Evolutionary conservation across 1,284 basidiomycete genomes (phyloP).

Genomic region (Boletellus deceptivus): DNA sequence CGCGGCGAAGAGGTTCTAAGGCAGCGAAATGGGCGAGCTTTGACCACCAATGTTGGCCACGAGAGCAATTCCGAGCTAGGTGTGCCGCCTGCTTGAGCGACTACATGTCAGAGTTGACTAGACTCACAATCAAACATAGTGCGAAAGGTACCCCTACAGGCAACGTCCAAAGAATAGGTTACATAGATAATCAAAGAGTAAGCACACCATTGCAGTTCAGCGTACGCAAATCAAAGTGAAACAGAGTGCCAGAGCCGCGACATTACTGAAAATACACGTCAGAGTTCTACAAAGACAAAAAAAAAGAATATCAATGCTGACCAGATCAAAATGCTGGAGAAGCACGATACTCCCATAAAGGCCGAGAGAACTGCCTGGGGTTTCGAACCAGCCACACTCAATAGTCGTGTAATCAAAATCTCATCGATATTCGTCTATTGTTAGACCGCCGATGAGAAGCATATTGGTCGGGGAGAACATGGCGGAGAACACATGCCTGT

Average conservation of each 20-base stretch:
- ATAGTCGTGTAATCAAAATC: conserved; percentile 88
- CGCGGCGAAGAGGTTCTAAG: conserved; percentile 96
- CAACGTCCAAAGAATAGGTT: conserved; percentile 93
- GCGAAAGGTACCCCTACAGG: conserved; percentile 87
- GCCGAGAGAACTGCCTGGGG: conserved; percentile 88
- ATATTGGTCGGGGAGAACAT: conserved; percentile 95
- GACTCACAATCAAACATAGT: conserved; percentile 83
- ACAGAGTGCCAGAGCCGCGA: conserved; percentile 95
- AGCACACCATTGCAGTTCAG: conserved; percentile 7
- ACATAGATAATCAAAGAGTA: conserved; percentile 10
- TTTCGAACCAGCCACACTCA: conserved; percentile 86
- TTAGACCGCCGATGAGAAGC: conserved; percentile 97
- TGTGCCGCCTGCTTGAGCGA: conserved; percentile 3
- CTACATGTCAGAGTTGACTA: conserved; percentile 4
- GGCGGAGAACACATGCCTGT: conserved; percentile 69
- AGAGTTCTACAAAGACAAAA: conserved; percentile 17
- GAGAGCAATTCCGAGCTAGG: conserved; percentile 89
- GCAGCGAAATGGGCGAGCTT: conserved; percentile 91
- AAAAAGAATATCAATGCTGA: conserved; percentile 38
- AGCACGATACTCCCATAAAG: conserved; percentile 96
- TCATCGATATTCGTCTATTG: conserved; percentile 99
- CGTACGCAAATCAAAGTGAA: conserved; percentile 93
- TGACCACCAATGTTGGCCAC: conserved; percentile 99
- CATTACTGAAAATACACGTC: conserved; percentile 61
- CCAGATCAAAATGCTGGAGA: conserved; percentile 99